Conservation (phyloP, 257 asterid genomes). For the Jasminum sambac region DNA sequence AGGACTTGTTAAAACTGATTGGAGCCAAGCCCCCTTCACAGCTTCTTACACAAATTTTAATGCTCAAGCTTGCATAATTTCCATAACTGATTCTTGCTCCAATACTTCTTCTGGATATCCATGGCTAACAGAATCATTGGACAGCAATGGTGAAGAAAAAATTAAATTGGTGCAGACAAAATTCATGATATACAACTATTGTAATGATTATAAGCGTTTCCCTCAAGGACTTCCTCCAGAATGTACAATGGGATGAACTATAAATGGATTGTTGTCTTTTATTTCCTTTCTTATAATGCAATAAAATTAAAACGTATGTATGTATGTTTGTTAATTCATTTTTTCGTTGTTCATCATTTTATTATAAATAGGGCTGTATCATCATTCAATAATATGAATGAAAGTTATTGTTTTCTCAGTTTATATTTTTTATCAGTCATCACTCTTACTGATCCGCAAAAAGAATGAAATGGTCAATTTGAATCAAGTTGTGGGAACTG, state of each 20-base stretch:
- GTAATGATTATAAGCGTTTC: conserved; percentile 44
- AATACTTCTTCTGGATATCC: conserved; percentile 20
- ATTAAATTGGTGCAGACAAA: conserved; percentile 46
- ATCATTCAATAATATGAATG: too few species aligned
- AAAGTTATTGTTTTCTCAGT: too few species aligned
- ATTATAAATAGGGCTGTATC: too few species aligned
- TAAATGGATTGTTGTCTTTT: background rate
- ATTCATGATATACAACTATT: conserved; percentile 51
- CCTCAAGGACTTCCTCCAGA: conserved; percentile 51
- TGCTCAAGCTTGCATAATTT: conserved; percentile 23
- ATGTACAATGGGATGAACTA: conserved; percentile 35
- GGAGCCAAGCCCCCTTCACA: conserved; percentile 14
- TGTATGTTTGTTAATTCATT: too few species aligned
- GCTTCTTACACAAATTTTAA: conserved; percentile 11
- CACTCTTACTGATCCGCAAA: too few species aligned
- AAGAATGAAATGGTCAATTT: too few species aligned
- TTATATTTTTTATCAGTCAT: too few species aligned
- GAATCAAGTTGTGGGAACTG: too few species aligned
- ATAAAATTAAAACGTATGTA: too few species aligned
- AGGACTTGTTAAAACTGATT: conserved; percentile 16
- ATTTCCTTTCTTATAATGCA: too few species aligned
- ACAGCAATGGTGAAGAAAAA: conserved; percentile 32
- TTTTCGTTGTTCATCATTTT: too few species aligned
- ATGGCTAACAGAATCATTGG: conserved; percentile 50
- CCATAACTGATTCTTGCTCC: conserved; percentile 33